phyloP scores from a whole-genome alignment of 495 filamentous ascomycete species.

The Neurospora sp. region DNA sequence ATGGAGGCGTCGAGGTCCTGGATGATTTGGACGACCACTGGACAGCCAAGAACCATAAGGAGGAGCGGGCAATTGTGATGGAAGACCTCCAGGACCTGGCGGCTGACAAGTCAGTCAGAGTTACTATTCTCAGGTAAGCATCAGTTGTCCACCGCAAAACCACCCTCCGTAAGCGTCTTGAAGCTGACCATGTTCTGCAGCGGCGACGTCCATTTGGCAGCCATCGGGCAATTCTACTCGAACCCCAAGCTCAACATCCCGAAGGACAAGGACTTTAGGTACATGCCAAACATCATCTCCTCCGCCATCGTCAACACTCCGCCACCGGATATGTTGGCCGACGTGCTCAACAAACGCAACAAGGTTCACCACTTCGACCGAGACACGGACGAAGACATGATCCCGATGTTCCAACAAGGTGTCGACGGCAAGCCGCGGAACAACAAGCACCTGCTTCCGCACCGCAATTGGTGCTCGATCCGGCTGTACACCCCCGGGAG shows the following conservation, averaged over 20 bases:
- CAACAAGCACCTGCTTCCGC: constrained; percentile 82
- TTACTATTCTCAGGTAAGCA: constrained; percentile 63
- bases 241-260: constrained; percentile 67
- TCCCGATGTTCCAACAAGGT: constrained; percentile 80
- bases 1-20: constrained; percentile 85
- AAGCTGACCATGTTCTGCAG: constrained; percentile 37
- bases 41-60: constrained; percentile 90
- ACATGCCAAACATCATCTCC: constrained; percentile 85
- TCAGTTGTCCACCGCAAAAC: constrained; percentile 44
- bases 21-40: constrained; percentile 94
- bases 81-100: constrained; percentile 86
- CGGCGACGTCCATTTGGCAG: constrained; percentile 90
- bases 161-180: background rate
- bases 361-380: constrained; percentile 80
- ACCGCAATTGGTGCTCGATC: constrained; percentile 90
- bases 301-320: constrained; percentile 88
- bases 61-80: constrained; percentile 75
- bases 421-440: constrained; percentile 82
- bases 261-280: constrained; percentile 86
- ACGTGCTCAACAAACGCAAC: constrained; percentile 87
- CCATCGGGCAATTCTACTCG: constrained; percentile 90
- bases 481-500: constrained; percentile 65
- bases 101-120: constrained; percentile 78
- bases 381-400: constrained; percentile 90
- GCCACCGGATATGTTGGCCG: constrained; percentile 78